Percentiles rank a stretch among this genome's conserved stretches.
phyloP scores from a whole-genome alignment of 768 basidiomycete species.

The Leccinum fibrillosum region DNA sequence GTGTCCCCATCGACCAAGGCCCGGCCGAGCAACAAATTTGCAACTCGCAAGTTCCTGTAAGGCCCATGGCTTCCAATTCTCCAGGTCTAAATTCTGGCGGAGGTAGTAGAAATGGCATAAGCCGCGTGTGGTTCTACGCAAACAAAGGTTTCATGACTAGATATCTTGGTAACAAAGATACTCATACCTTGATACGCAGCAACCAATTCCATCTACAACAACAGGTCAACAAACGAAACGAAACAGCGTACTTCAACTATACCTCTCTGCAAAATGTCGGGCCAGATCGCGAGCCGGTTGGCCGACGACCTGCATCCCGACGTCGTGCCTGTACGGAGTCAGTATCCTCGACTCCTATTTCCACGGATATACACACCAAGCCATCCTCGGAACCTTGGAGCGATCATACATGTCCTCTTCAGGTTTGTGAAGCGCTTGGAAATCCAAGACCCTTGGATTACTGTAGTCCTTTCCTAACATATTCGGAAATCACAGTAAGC shows the following conservation, averaged over 20 bases:
- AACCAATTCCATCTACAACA: constrained; percentile 84
- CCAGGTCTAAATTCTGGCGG: constrained; percentile 86
- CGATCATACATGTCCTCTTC: constrained; percentile 96
- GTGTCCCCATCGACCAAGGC: constrained; percentile 95
- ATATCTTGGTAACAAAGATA: neutral
- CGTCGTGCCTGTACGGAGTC: constrained; percentile 75
- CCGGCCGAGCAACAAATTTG: constrained; percentile 96
- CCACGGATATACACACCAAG: constrained; percentile 60
- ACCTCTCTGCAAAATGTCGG: constrained; percentile 94
- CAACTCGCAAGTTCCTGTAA: constrained; percentile 95
- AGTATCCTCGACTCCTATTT: neutral
- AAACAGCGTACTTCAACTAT: constrained; percentile 6
- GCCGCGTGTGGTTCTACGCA: constrained; percentile 78
- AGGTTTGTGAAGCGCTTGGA: constrained; percentile 82
- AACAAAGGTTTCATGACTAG: neutral
- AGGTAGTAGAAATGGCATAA: constrained; percentile 92
- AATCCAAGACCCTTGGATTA: constrained; percentile 85
- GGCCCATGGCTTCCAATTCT: constrained; percentile 73
- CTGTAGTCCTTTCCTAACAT: constrained; percentile 87
- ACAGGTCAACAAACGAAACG: constrained; percentile 4
- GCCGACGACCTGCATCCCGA: constrained; percentile 92
- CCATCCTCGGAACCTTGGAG: constrained; percentile 86
- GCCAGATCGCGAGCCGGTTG: constrained; percentile 94
- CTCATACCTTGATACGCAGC: constrained; percentile 80
- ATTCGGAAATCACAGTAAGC: constrained; percentile 1